These are phyloP conservation scores for Candida coquimbonensis DNA, from an alignment of 805 yeast genomes.

Conservation along the genomic window DNA sequence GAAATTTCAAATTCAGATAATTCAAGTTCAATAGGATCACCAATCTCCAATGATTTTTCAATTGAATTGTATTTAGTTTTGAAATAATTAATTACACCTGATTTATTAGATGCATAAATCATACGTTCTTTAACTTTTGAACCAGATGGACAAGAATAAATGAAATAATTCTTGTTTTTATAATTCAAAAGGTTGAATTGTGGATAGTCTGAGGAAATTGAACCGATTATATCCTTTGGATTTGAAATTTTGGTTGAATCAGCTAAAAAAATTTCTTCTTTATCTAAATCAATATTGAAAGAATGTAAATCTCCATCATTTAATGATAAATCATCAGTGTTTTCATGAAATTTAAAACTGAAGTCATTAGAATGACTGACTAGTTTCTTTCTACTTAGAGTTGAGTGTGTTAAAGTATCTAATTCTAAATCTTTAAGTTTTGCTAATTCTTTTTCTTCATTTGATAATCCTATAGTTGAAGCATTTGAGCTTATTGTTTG, in stretches of 20 bases:
- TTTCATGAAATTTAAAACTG: constrained; percentile 21
- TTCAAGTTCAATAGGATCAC: constrained; percentile 67
- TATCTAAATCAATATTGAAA: constrained; percentile 41
- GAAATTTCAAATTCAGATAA: constrained; percentile 35
- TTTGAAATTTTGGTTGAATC: constrained; percentile 15
- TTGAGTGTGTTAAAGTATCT: constrained; percentile 25
- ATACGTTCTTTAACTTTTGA: constrained; percentile 86
- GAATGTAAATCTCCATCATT: constrained; percentile 32
- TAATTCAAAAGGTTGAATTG: constrained; percentile 52
- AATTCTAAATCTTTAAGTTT: constrained; percentile 39
- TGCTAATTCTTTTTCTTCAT: constrained; percentile 47
- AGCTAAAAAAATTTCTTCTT: constrained; percentile 42
- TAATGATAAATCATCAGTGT: constrained; percentile 23
- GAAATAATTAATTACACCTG: constrained; percentile 49
- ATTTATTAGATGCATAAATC: constrained; percentile 82
- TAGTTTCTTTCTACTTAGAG: constrained; percentile 24
- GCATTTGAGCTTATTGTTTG: constrained; percentile 30
- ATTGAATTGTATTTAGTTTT: constrained; percentile 25
- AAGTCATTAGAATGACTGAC: constrained; percentile 22
- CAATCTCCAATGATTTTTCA: constrained; percentile 54
- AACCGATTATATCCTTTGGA: constrained; percentile 25
- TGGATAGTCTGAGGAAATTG: constrained; percentile 38
- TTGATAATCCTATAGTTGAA: constrained; percentile 43
- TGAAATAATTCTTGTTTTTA: constrained; percentile 43
- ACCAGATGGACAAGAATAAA: constrained; percentile 86